Conservation (phyloP, 1,284 basidiomycete species). For the Ustilago tritici region DNA sequence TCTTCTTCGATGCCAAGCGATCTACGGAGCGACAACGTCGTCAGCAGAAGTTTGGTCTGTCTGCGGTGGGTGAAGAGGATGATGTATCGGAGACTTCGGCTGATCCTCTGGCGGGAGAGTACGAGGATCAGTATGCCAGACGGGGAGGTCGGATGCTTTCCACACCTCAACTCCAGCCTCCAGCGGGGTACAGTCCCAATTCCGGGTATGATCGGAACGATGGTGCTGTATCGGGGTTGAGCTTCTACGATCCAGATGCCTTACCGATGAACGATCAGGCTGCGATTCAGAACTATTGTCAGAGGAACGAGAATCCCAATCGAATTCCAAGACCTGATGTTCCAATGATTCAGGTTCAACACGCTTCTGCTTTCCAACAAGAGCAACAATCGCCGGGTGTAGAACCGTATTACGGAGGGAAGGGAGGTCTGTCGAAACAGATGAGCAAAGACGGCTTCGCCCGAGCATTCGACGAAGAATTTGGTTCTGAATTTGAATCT, state of each 20-base stretch:
- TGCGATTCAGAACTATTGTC: conserved; percentile 9
- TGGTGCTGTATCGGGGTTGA: conserved; percentile 43
- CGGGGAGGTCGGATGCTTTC: conserved; percentile 10
- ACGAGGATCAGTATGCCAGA: conserved; percentile 39
- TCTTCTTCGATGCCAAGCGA: conserved; percentile 40
- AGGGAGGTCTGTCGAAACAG: conserved; percentile 19
- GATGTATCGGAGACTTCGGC: conserved; percentile 53
- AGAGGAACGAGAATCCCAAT: conserved; percentile 11
- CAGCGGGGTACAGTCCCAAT: conserved; percentile 12
- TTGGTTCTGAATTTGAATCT: conserved; percentile 31
- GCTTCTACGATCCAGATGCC: conserved; percentile 54
- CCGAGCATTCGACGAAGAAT: conserved; percentile 51
- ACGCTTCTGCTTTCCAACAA: conserved; percentile 10
- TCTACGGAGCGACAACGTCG: conserved; percentile 32
- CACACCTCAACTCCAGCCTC: conserved; percentile 19
- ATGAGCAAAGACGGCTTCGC: conserved; percentile 48
- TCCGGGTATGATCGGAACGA: conserved; percentile 33
- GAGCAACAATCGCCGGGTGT: neutral
- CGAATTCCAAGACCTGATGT: conserved; percentile 21
- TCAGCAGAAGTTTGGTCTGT: conserved; percentile 24
- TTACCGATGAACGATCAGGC: conserved; percentile 19
- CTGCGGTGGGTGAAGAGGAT: conserved; percentile 48
- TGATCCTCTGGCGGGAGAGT: conserved; percentile 42
- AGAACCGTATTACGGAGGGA: neutral
- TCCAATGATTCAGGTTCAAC: conserved; percentile 31